phyloP scores from a whole-genome alignment of 768 basidiomycete species.

The Suillus plorans region DNA sequence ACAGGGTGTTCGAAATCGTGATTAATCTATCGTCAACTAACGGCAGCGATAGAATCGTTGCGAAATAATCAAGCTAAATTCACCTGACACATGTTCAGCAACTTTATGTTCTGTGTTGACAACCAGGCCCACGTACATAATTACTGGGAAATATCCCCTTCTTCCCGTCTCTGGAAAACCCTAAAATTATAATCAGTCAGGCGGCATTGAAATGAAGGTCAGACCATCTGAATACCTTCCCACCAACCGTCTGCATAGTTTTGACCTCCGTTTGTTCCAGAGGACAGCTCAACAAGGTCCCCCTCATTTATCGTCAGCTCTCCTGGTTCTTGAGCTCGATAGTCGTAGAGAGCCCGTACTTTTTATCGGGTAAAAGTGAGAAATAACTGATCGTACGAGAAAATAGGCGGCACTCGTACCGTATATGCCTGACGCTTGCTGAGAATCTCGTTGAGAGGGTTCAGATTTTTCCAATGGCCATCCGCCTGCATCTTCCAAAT shows the following conservation, averaged over 20 bases:
- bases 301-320: conserved; percentile 66
- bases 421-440: conserved; percentile 42
- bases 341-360: conserved; percentile 86
- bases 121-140: conserved; percentile 58
- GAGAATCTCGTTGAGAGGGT: conserved; percentile 16
- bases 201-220: conserved; percentile 19
- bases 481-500: conserved; percentile 48
- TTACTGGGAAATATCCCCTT: conserved; percentile 88
- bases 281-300: conserved; percentile 62
- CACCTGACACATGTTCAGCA: conserved; percentile 41
- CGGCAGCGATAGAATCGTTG: conserved; percentile 6
- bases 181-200: conserved; percentile 40
- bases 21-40: conserved; percentile 10
- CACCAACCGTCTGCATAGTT: conserved; percentile 82
- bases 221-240: conserved; percentile 58
- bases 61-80: conserved; percentile 39
- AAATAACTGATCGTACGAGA: conserved; percentile 6
- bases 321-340: conserved; percentile 69
- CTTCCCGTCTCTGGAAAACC: conserved; percentile 54
- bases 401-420: conserved; percentile 41
- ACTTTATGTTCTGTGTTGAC: conserved; percentile 15
- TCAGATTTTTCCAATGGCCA: conserved; percentile 13
- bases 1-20: conserved; percentile 1
- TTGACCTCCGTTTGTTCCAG: conserved; percentile 57
- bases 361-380: conserved; percentile 9